Percentiles rank a stretch among this genome's conserved stretches.
Conservation (phyloP, 495 filamentous ascomycete genomes). For the Usnea hakonensis region DNA sequence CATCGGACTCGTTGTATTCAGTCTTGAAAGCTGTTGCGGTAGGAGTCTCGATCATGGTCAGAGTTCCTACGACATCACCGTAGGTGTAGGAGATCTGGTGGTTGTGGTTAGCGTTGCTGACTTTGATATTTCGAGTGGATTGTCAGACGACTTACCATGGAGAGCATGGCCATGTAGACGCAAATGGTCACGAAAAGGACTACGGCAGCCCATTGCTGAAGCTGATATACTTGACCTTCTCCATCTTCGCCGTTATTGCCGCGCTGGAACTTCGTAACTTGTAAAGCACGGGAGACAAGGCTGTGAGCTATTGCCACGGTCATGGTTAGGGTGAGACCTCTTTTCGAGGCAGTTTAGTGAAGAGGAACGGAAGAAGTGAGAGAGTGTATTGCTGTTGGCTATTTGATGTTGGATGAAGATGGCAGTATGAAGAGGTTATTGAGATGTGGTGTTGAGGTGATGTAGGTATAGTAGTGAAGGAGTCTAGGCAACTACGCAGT, state of each 20-base stretch:
- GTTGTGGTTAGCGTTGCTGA: conserved; percentile 1
- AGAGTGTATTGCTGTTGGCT: background rate
- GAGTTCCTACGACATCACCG: conserved; percentile 48
- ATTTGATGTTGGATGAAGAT: background rate
- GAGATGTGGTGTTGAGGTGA: background rate
- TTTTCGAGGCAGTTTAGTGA: background rate
- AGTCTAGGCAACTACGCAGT: background rate
- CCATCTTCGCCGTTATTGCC: conserved; percentile 10
- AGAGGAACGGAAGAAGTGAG: background rate
- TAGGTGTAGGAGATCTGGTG: conserved; percentile 50
- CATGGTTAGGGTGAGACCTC: conserved; percentile 9
- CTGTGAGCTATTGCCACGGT: conserved; percentile 19
- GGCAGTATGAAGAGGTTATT: background rate
- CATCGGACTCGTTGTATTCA: conserved; percentile 22
- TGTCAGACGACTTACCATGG: conserved; percentile 17
- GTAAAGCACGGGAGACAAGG: conserved; percentile 23
- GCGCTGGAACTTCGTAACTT: conserved; percentile 18
- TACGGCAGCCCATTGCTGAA: conserved; percentile 6
- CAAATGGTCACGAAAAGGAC: conserved; percentile 20
- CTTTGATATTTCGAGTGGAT: background rate
- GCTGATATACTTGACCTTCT: conserved; percentile 9
- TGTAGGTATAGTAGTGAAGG: background rate
- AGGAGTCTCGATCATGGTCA: conserved; percentile 55
- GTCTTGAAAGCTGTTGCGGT: conserved; percentile 49
- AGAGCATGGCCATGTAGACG: conserved; percentile 23